Percentiles rank a stretch among this genome's conserved stretches.
Conservation (phyloP, 2,329 filamentous ascomycete species). For the Pseudohalonectria lignicola region DNA sequence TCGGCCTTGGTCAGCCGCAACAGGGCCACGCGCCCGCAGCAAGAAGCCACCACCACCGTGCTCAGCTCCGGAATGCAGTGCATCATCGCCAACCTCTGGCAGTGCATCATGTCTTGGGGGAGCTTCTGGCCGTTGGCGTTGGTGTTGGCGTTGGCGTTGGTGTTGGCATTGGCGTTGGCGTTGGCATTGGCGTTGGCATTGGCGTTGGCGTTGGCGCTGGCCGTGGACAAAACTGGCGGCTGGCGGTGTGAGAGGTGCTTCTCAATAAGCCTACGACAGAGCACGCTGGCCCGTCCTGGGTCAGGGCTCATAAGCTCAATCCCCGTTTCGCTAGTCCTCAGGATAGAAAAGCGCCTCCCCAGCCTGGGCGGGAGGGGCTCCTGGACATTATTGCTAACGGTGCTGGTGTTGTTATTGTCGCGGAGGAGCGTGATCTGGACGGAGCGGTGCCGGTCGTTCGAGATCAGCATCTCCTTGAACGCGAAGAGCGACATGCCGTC, state of each 20-base stretch:
- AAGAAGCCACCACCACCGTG: conserved; percentile 56
- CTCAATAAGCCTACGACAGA: too few species aligned
- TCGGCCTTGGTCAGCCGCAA: conserved; percentile 42
- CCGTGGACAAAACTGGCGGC: too few species aligned
- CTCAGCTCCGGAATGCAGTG: conserved; percentile 57
- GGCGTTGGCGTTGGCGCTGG: background rate
- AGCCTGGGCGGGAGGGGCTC: conserved; percentile 6
- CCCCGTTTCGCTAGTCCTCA: conserved; percentile 38
- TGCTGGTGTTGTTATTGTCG: too few species aligned
- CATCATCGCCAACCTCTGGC: conserved; percentile 50
- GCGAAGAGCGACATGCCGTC: conserved; percentile 6
- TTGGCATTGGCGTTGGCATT: too few species aligned
- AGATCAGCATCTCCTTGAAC: conserved; percentile 15
- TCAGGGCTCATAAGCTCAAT: conserved; percentile 32
- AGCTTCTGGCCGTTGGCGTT: too few species aligned
- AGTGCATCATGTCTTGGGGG: conserved; percentile 21
- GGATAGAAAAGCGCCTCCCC: conserved; percentile 17
- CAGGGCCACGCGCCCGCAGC: conserved; percentile 54
- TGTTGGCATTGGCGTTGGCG: too few species aligned
- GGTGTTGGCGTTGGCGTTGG: too few species aligned
- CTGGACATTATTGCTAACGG: too few species aligned
- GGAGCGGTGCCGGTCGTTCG: background rate
- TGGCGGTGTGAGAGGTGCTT: too few species aligned
- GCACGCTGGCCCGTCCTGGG: conserved; percentile 5
- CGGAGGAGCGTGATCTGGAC: too few species aligned